Conservation (phyloP, 345 rosid species). For the Pseudoturritis turrita region DNA sequence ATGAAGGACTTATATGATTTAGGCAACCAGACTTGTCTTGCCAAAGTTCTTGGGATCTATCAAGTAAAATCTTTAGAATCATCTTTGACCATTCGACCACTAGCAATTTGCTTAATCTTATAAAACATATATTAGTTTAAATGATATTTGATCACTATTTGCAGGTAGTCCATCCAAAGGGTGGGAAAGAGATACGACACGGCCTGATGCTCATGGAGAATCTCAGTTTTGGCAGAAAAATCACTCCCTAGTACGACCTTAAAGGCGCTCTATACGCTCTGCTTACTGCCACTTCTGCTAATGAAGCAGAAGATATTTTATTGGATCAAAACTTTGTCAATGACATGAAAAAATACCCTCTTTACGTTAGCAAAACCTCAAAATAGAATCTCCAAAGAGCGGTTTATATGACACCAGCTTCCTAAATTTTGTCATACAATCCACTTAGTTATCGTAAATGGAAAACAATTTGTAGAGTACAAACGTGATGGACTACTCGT, state of each 20-base stretch:
- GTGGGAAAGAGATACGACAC: slow-evolving; percentile 75
- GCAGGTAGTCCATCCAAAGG: slow-evolving; percentile 76
- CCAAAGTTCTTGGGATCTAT: slow-evolving; percentile 92
- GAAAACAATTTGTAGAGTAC: slow-evolving; percentile 49
- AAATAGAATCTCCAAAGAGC: slow-evolving; percentile 75
- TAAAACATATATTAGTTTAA: not conserved
- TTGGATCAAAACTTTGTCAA: slow-evolving; percentile 93
- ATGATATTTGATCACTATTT: slow-evolving; percentile 8
- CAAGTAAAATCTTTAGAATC: slow-evolving; percentile 46
- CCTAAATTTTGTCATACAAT: slow-evolving; percentile 32
- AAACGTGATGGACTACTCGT: slow-evolving; percentile 96
- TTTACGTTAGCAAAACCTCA: slow-evolving; percentile 76
- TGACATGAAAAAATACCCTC: slow-evolving; percentile 85
- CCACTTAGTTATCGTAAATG: not conserved
- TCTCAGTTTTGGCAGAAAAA: slow-evolving; percentile 63
- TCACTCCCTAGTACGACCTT: slow-evolving; percentile 85
- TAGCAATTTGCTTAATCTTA: not conserved
- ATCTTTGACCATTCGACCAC: not conserved
- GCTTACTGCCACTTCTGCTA: slow-evolving; percentile 40
- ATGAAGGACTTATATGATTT: slow-evolving; percentile 62
- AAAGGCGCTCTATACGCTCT: slow-evolving; percentile 91
- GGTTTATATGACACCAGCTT: slow-evolving; percentile 91
- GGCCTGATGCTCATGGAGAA: slow-evolving; percentile 99
- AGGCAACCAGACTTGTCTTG: slow-evolving; percentile 92
- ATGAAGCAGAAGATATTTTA: slow-evolving; percentile 69